Base-by-base conservation (phyloP, 2,329 filamentous ascomycete species). In the Shiraia sp. region DNA sequence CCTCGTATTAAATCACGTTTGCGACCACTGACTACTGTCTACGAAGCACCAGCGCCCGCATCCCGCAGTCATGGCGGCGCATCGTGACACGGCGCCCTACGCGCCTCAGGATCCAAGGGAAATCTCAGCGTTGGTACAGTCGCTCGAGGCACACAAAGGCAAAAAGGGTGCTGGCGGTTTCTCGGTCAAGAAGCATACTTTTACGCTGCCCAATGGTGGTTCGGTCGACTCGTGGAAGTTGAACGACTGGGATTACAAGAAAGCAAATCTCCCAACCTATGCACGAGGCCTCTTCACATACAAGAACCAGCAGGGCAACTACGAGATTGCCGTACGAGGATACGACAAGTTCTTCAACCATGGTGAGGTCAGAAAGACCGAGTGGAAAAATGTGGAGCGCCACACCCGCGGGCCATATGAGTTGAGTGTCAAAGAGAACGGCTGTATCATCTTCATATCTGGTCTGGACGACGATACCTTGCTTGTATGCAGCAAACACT, bases 311-410 rank as follows among this genome's bases (percentile, higher is more conserved):
- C 75, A 80, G 17, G 83, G 83, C 7, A 75, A 81, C 7, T 74
- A 81, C 10, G 89, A 96, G 69, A 96, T 99, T 55, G 87, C 81
- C 1, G 83, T 90, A 34, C 81, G 93, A 57, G 93, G 93, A 36
- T 99, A 99, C 71, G 92, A 99, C 77, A 99, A 99, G 72, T 99
- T 99, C 75, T 99, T 99, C 81, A 99, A 99, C 59, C 80, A 89
- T 28, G 81, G 82, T 36, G 93, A 99, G 72, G 86, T 95, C 6
- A 70, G 75, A 32, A 82, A 87, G 52, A 99, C 93, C 3, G 80
- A 85, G 58, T 99, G 93, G 93, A 69, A 75, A 12, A 88, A 86
- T 61, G 89, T 99, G 46, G 77, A 86, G 63, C 71, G 72, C 19
- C 79, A 87, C 41, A 97, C 93, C 1, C 75, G 82, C 51, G 90